Evolutionary conservation across 2,329 filamentous ascomycete genomes (phyloP), one percentile per base, ranked within the genome.

Genomic region (Dryadomyces sulphureus): DNA sequence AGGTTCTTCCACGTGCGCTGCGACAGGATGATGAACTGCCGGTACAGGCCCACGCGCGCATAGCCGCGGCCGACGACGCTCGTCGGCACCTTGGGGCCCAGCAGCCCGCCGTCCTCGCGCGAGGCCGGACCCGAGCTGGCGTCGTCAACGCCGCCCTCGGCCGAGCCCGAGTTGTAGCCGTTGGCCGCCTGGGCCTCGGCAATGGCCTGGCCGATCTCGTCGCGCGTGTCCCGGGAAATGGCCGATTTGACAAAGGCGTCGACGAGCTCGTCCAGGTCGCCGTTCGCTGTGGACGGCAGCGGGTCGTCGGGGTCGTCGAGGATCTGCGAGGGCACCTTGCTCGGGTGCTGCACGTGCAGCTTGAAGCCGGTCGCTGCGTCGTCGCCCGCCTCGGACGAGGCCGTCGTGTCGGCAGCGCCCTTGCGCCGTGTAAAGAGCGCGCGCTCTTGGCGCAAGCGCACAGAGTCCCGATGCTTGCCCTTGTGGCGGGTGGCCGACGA

Each of bases 1-100:
- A 98, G 72, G 59, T 98, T 98, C 59, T 84, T 88, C 90, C 90
- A 98, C 0, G 92, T 98, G 40, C 92, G 79, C 56, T 80, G 75
- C 0, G 90, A 94, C 12, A 98, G 70, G 54, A 98, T 95, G 46
- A 81, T 59, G 62, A 98, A 96, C 62, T 98, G 92, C 38, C 81
- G 73, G 8, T 74, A 56, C 53, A 89, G 80, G 41, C 90, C 80
- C 48, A 95, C 73, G 49, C 92, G 85, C 48, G 79, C 76, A 62
- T 93, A 95, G 17, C 86, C 84, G 58, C 79, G 84, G 50, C 90
- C 78, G 54, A 87, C 76, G 8, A 73, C 74, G 44, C 72, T 73
- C 22, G 63, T 59, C 51, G 70, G 65, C 38, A 72, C 65, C 50
- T 75, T 77, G 5, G 68, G 11, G 7, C 38, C 21, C 12, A 19